These are phyloP conservation scores for Asterochloris sp. DNA, from an alignment of 139 green algal species.

Conservation along the genomic window DNA sequence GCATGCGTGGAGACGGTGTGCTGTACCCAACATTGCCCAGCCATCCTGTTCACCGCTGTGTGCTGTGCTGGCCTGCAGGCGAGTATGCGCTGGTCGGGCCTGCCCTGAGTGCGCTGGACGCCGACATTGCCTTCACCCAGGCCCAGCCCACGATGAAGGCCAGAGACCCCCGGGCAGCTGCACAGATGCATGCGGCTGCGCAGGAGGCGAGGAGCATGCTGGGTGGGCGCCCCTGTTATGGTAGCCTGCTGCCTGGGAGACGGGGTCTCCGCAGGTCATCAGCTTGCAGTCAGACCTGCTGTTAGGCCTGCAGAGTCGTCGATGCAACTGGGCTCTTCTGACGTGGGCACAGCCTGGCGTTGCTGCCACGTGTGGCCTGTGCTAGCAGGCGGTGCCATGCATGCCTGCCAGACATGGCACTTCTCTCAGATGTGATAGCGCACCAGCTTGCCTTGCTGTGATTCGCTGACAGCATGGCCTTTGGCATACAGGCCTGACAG, in stretches of 20 bases:
- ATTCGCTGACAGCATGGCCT: background rate
- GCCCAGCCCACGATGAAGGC: conserved; percentile 12
- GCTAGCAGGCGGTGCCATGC: no score
- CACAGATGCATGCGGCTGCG: conserved; percentile 41
- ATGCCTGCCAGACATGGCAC: no score
- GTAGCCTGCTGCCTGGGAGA: background rate
- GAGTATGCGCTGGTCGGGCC: conserved; percentile 45
- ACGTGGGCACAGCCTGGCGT: background rate
- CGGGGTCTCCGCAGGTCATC: background rate
- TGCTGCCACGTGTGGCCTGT: background rate
- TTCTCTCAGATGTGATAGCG: no score
- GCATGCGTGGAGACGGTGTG: no score
- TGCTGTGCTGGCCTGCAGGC: conserved; percentile 16
- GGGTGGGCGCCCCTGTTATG: conserved; percentile 10
- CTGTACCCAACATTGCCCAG: no score
- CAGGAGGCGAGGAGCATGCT: conserved; percentile 48
- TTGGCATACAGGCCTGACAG: conserved; percentile 25
- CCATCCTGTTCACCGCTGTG: background rate
- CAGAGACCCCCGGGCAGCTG: conserved; percentile 36
- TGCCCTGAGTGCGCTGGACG: conserved; percentile 54
- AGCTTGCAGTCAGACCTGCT: background rate
- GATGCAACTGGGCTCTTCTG: no score
- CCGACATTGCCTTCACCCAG: conserved; percentile 46
- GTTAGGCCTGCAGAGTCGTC: no score
- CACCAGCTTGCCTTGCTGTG: no score